Evolutionary conservation across 2,329 filamentous ascomycete genomes (phyloP).

Genomic region (Xylariaceae sp.): DNA sequence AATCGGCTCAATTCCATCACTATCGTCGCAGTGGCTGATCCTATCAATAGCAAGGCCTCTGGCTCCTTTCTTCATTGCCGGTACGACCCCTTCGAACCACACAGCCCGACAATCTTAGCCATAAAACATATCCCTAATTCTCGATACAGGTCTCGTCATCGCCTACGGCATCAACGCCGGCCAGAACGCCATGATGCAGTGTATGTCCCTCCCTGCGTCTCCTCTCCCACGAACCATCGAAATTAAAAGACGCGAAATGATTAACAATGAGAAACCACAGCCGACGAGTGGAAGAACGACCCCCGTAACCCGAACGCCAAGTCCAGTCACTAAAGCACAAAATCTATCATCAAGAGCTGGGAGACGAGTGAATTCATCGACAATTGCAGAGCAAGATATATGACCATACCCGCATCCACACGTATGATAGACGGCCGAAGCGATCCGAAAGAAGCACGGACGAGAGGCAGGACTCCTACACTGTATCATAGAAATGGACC

Average conservation of each 20-base stretch:
- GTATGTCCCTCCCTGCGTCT: too few relatives aligned
- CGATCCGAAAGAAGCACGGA: constrained; percentile 20
- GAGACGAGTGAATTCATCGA: too few relatives aligned
- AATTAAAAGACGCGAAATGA: constrained; percentile 1
- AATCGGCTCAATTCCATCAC: constrained; percentile 29
- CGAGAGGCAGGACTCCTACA: constrained; percentile 19
- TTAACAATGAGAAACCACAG: constrained; percentile 43
- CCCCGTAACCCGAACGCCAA: constrained; percentile 73
- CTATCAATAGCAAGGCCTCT: constrained; percentile 74
- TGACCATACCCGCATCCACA: constrained; percentile 14
- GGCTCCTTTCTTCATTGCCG: constrained; percentile 90
- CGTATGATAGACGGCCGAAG: constrained; percentile 26
- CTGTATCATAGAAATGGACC: constrained; percentile 32
- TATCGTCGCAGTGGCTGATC: constrained; percentile 15
- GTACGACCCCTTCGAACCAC: constrained; percentile 60
- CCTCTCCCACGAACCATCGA: background rate
- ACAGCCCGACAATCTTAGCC: too few relatives aligned
- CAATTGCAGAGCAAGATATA: constrained; percentile 9
- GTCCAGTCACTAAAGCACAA: constrained; percentile 40
- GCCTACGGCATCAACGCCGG: constrained; percentile 87
- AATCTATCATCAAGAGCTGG: background rate
- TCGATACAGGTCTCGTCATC: constrained; percentile 74
- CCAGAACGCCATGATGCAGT: constrained; percentile 70
- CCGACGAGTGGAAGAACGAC: constrained; percentile 95
- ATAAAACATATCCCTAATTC: too few relatives aligned